Base-by-base conservation (phyloP, 345 rosid species). In the Erysimum cheiranthoides region DNA sequence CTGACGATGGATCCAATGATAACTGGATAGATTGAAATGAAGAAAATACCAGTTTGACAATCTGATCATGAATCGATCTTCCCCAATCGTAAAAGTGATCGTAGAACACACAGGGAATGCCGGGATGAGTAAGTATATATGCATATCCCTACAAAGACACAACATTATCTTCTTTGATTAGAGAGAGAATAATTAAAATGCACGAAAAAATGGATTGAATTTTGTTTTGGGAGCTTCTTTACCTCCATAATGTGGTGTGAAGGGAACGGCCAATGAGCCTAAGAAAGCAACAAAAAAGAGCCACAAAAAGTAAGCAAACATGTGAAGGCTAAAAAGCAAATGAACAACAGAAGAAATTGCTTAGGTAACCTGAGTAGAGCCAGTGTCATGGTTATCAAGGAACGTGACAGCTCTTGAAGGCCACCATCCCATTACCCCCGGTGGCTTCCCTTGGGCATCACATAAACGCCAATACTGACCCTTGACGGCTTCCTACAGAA, bases 391-490 rank as follows among this genome's bases (percentile, higher is more conserved):
- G 79, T 91, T 93, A 73, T 93, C 98, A 21, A 93, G 82, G 78
- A 91, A 90, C 5, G 98, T 90, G 57, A 88, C 93, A 34, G 96
- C 84, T 84, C 97, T 90, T 18, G 94, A 93, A 65, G 97, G 92
- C 98, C 98, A 93, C 98, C 89, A 88, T 73, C 96, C 98, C 86
- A 93, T 80, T 70, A 91, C 89, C 58, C 97, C 96, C 0, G 97
- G 93, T 49, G 96, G 97, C 85, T 93, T 93, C 70, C 96, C 97
- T 75, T 86, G 87, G 1, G 89, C 59, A 69, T 93, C 97, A 73
- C 89, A 75, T 73, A 93, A 83, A 69, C 92, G 93, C 98, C 98
- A 84, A 36, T 79, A 82, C 80, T 88, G 92, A 61, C 96, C 96
- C 80, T 87, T 91, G 1, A 90, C 97, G 38, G 98, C 97, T 82